Conservation (phyloP, 208 protist genomes). For the Blechomonas ayalai region DNA sequence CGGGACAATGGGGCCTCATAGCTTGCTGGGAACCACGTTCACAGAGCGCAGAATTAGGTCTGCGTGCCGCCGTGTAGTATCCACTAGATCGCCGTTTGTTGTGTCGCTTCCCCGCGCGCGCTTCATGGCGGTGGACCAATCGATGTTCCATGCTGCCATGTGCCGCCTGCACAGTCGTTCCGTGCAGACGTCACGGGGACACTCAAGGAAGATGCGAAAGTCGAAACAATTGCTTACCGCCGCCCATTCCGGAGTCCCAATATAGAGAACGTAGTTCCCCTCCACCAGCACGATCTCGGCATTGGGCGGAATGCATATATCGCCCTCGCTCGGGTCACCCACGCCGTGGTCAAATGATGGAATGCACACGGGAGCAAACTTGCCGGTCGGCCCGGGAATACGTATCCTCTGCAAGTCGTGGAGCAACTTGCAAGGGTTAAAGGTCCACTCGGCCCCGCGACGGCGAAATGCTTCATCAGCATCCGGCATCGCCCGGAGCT, state of each 20-base stretch:
- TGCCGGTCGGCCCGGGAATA: conserved; percentile 1
- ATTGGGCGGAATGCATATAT: conserved; percentile 30
- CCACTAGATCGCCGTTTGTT: conserved; percentile 61
- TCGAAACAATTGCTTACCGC: conserved; percentile 52
- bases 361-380: conserved; percentile 43
- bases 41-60: conserved; percentile 50
- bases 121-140: conserved; percentile 33
- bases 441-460: conserved; percentile 78
- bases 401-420: conserved; percentile 41
- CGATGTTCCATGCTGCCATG: conserved; percentile 62
- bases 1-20: no score
- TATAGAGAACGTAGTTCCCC: conserved; percentile 74
- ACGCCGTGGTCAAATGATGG: conserved; percentile 72
- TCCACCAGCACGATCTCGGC: conserved; percentile 60
- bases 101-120: conserved; percentile 59
- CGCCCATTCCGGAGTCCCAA: conserved; percentile 46
- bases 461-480: conserved; percentile 39
- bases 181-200: conserved; percentile 26
- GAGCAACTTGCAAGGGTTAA: conserved; percentile 45
- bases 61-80: conserved; percentile 41
- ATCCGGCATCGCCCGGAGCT: conserved; percentile 50
- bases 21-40: conserved; percentile 7
- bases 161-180: conserved; percentile 51
- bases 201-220: conserved; percentile 50
- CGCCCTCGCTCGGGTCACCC: conserved; percentile 45